Percentiles rank a stretch among this genome's conserved stretches.
These are phyloP conservation scores for Clathrus columnatus DNA, from an alignment of 768 basidiomycete species.

Conservation along the genomic window DNA sequence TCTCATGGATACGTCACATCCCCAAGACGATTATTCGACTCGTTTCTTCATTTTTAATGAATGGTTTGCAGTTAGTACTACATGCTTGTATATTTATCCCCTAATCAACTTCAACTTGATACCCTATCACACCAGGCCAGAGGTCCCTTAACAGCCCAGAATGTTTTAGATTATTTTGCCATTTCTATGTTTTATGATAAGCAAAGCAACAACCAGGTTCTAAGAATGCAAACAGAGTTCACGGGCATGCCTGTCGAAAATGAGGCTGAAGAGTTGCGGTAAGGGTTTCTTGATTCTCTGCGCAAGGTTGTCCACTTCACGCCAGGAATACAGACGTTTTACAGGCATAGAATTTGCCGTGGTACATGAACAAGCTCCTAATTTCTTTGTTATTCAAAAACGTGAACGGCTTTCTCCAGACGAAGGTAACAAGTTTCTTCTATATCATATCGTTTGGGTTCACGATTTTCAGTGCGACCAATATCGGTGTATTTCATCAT, in stretches of 20 bases:
- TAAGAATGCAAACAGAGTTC: constrained; percentile 91
- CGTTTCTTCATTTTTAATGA: constrained; percentile 88
- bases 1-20: constrained; percentile 57
- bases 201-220: constrained; percentile 84
- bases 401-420: constrained; percentile 76
- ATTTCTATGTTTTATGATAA: constrained; percentile 92
- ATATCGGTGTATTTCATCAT: constrained; percentile 81
- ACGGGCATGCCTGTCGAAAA: constrained; percentile 68
- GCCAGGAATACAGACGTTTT: constrained; percentile 51
- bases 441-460: constrained; percentile 9
- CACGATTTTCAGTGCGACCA: constrained; percentile 46
- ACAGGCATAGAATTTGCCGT: constrained; percentile 83
- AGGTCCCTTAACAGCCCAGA: constrained; percentile 65
- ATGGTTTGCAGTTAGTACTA: constrained; percentile 61
- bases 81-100: background rate
- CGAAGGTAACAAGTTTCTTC: constrained; percentile 46
- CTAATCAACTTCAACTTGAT: background rate
- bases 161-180: constrained; percentile 85
- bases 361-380: constrained; percentile 70
- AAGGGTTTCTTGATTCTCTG: constrained; percentile 20
- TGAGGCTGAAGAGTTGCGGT: constrained; percentile 84
- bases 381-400: constrained; percentile 85
- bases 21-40: constrained; percentile 72
- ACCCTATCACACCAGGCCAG: constrained; percentile 41
- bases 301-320: background rate